Conservation (phyloP, 2,329 filamentous ascomycete genomes). For the Phaeosphaeria sp. region DNA sequence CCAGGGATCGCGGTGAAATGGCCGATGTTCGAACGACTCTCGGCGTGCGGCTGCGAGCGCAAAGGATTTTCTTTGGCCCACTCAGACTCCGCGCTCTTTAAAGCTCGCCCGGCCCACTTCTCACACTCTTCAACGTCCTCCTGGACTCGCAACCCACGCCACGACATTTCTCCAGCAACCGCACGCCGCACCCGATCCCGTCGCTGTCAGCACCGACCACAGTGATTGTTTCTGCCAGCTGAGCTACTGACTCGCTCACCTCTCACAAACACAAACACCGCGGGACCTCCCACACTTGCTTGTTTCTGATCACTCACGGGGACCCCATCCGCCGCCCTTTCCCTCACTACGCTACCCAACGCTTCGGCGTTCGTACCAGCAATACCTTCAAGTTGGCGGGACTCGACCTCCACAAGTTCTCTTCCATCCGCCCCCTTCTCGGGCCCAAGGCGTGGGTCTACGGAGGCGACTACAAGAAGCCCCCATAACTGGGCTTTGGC, state of each 20-base stretch:
- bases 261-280: conserved; percentile 13
- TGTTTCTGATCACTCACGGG: conserved; percentile 33
- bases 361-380: conserved; percentile 47
- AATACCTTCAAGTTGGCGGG: conserved; percentile 93
- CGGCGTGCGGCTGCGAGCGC: not conserved
- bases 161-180: conserved; percentile 4
- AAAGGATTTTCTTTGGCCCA: conserved; percentile 1
- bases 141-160: conserved; percentile 21
- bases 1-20: not conserved
- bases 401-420: conserved; percentile 73
- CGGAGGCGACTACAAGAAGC: conserved; percentile 90
- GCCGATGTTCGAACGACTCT: not conserved
- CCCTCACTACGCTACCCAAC: conserved; percentile 32
- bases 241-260: conserved; percentile 21
- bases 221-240: conserved; percentile 13
- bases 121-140: conserved; percentile 22
- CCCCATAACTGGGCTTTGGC: conserved; percentile 81
- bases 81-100: not conserved
- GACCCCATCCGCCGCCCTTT: conserved; percentile 27
- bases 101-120: conserved; percentile 13
- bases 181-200: not conserved
- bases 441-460: conserved; percentile 94
- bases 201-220: conserved; percentile 9
- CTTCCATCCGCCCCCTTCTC: conserved; percentile 85
- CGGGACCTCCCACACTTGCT: conserved; percentile 23